Base-by-base conservation (phyloP, 345 rosid species). In the Ceriops decandra region DNA sequence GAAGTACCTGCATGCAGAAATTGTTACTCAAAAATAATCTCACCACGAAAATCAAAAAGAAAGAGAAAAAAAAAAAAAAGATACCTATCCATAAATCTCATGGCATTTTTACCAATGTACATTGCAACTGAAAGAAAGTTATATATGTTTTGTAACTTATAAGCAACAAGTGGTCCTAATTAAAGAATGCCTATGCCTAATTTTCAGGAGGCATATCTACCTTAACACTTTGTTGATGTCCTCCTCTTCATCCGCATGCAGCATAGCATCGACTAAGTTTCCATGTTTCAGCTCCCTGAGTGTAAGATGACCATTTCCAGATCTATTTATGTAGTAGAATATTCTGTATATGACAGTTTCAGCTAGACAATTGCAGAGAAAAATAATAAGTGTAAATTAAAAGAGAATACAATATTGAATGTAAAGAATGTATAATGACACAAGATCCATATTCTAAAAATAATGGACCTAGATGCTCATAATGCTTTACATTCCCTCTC, bases 271-370 rank as follows among this genome's bases (percentile, higher is more conserved):
- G 64, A 95, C 74, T 74, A 95, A 72, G 76, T 91, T 90, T 73
- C 99, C 97, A 60, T 88, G 93, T 77, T 88, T 95, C 70, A 95
- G 85, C 85, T 95, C 99, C 85, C 88, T 87, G 68, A 95, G 83
- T 60, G 95, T 84, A 61, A 91, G 85, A 74, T 78, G 91, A 52
- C 99, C 97, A 88, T 87, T 87, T 65, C 90, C 92, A 27, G 88
- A 68, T 82, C 95, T 82, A 86, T 90, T 95, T 73, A 91, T 82
- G 85, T 87, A 87, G 89, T 88, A 95, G 81, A 85, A 95, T 79
- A 95, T 95, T 85, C 99, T 83, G 82, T 87, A 95, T 83, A 91
- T 87, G 60, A 95, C 99, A 79, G 99, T 91, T 85, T 95, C 99
- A 82, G 97, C 97, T 95, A 92, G 74, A 61, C 73, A 78, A 78